A percentile compares a stretch with the other conserved stretches of the same genome.
These are phyloP conservation scores for Colletotrichum musicola DNA, from an alignment of 2,329 filamentous ascomycete species.

Conservation along the genomic window DNA sequence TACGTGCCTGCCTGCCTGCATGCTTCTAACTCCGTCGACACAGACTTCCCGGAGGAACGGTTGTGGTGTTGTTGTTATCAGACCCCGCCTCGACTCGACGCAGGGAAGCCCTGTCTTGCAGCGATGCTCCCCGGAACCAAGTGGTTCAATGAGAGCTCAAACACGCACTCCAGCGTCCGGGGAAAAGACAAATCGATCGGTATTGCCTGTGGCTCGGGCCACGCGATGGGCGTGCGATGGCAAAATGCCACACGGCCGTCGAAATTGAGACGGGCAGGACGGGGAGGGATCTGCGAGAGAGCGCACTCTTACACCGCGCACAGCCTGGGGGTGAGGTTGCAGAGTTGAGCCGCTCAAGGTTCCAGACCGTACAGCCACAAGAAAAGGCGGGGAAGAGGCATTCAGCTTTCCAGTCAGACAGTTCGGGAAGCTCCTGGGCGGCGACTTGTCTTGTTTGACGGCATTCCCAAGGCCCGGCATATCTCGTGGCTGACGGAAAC, in stretches of 20 bases:
- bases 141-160: slow-evolving; percentile 22
- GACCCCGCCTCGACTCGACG: background rate
- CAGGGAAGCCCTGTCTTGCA: slow-evolving; percentile 21
- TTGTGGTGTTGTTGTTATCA: background rate
- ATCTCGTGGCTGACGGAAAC: slow-evolving; percentile 7
- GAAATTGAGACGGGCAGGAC: slow-evolving; percentile 19
- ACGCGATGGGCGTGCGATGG: slow-evolving; percentile 20
- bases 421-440: background rate
- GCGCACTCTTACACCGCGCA: slow-evolving; percentile 15
- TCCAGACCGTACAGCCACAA: slow-evolving; percentile 17
- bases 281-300: slow-evolving; percentile 17
- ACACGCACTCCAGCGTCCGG: slow-evolving; percentile 19
- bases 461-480: background rate
- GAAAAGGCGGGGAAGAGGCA: slow-evolving; percentile 22
- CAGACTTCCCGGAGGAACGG: background rate
- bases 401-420: slow-evolving; percentile 25
- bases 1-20: slow-evolving; percentile 1
- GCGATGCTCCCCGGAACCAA: slow-evolving; percentile 10
- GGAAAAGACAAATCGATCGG: slow-evolving; percentile 20
- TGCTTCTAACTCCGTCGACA: background rate
- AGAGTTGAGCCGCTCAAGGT: slow-evolving; percentile 13
- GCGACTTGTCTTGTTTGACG: background rate
- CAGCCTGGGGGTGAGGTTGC: slow-evolving; percentile 26
- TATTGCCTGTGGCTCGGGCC: slow-evolving; percentile 13
- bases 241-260: slow-evolving; percentile 12